Conservation (phyloP, 371 early-diverging fungal species). For the Mortierella sp. region DNA sequence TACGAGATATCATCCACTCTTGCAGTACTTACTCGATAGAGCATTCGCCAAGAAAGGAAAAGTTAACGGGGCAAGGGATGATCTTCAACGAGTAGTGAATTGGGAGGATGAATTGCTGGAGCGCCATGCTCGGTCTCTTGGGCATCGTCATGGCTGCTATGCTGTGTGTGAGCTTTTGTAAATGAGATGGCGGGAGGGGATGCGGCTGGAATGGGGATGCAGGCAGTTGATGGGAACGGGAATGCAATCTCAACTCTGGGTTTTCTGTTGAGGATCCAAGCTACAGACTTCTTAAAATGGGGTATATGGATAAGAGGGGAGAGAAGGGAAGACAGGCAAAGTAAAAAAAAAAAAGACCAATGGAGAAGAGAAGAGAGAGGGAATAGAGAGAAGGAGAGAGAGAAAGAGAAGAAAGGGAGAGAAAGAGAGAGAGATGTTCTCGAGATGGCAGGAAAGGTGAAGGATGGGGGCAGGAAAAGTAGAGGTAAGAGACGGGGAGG, state of each 20-base stretch:
- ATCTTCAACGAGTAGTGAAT: constrained; percentile 50
- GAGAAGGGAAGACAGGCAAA: no score
- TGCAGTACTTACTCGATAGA: constrained; percentile 43
- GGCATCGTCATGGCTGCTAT: constrained; percentile 37
- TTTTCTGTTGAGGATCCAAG: no score
- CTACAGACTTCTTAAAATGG: no score
- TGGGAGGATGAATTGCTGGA: constrained; percentile 50
- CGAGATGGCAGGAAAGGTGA: no score
- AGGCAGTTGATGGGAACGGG: neutral
- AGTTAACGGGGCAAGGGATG: constrained; percentile 50
- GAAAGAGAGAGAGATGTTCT: no score
- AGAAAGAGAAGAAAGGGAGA: neutral
- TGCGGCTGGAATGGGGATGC: no score
- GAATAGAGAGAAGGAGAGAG: neutral
- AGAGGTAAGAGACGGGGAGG: no score
- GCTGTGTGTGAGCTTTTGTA: no score
- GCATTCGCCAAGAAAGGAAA: constrained; percentile 49
- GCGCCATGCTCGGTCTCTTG: constrained; percentile 37
- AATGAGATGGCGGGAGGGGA: no score
- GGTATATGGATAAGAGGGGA: no score
- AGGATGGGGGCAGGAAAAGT: no score
- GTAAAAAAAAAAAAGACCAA: no score
- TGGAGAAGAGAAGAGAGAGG: neutral
- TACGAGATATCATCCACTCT: neutral
- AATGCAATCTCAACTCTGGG: neutral